A percentile compares a stretch with the other conserved stretches of the same genome.
These are phyloP conservation scores for Ophiosphaerella narmari DNA, from an alignment of 2,329 filamentous ascomycete genomes.

Conservation along the genomic window DNA sequence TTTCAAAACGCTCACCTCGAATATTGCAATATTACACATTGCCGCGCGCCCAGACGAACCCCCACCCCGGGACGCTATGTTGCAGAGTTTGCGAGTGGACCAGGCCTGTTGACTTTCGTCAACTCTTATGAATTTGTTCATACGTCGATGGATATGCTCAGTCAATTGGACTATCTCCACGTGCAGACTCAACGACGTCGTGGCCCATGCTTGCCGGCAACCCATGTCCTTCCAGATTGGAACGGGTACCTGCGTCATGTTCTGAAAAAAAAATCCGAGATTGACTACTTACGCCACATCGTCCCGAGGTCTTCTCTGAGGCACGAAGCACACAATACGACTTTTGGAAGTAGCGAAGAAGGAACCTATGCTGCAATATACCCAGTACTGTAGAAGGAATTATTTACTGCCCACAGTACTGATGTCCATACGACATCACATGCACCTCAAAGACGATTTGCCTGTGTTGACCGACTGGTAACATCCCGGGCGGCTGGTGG, in stretches of 20 bases:
- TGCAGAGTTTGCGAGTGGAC: too few species aligned
- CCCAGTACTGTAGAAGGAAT: too few species aligned
- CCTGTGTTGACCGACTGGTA: too few species aligned
- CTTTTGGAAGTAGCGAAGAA: neutral
- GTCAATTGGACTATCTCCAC: too few species aligned
- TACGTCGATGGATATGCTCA: too few species aligned
- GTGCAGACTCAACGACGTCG: too few species aligned
- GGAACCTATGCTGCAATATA: neutral
- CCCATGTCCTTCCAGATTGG: constrained; percentile 2
- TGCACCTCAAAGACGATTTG: neutral
- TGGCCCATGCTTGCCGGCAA: neutral
- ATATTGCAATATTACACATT: constrained; percentile 20
- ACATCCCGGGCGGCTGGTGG: too few species aligned
- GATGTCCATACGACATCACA: neutral
- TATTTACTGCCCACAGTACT: too few species aligned
- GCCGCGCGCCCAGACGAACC: too few species aligned
- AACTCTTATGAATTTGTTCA: too few species aligned
- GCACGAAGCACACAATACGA: neutral
- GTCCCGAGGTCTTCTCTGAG: neutral
- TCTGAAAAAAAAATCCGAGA: constrained; percentile 1
- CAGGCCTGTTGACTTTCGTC: too few species aligned
- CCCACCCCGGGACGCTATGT: too few species aligned
- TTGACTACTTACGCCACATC: neutral
- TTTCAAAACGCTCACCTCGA: constrained; percentile 24
- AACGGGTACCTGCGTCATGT: constrained; percentile 1